Percentiles rank a stretch among this genome's conserved stretches.
Evolutionary conservation across 2,329 filamentous ascomycete species (phyloP).

Genomic region (Lecanosticta acicola): DNA sequence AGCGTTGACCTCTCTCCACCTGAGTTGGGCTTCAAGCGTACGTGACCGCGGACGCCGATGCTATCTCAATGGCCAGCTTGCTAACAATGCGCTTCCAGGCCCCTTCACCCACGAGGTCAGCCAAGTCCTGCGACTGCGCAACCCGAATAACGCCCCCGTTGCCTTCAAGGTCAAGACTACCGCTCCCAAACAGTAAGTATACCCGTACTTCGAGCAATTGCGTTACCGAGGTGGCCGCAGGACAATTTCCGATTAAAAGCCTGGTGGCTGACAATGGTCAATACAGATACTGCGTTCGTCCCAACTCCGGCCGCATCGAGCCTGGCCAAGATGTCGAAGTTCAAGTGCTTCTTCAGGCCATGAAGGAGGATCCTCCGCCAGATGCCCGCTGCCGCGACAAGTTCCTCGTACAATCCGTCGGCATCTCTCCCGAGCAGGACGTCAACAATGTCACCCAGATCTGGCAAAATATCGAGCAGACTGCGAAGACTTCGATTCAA

Average conservation of each 20-base stretch:
- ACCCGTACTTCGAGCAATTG: not conserved
- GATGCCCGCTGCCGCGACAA: slow-evolving; percentile 95
- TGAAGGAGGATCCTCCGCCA: slow-evolving; percentile 85
- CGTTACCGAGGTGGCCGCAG: not conserved
- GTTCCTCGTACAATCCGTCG: slow-evolving; percentile 90
- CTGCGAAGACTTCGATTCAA: slow-evolving; percentile 69
- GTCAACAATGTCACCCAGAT: slow-evolving; percentile 74
- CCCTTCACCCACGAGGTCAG: slow-evolving; percentile 61
- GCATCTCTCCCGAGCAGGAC: slow-evolving; percentile 77
- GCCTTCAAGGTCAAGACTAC: slow-evolving; percentile 93
- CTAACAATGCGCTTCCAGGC: slow-evolving; percentile 38
- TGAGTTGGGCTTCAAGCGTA: slow-evolving; percentile 92
- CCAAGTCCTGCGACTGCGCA: slow-evolving; percentile 55
- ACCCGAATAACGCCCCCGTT: slow-evolving; percentile 53
- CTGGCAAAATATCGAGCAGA: slow-evolving; percentile 68
- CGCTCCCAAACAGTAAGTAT: slow-evolving; percentile 87
- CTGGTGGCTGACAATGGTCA: not conserved
- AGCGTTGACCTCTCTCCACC: slow-evolving; percentile 87
- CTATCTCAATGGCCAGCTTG: slow-evolving; percentile 3
- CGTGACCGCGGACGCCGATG: slow-evolving; percentile 35
- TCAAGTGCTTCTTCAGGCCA: slow-evolving; percentile 93
- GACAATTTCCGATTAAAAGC: not conserved
- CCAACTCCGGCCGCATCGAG: slow-evolving; percentile 94
- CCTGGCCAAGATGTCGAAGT: slow-evolving; percentile 86
- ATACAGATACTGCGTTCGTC: slow-evolving; percentile 87